Base-by-base conservation (phyloP, 2,329 filamentous ascomycete species). In the Aspergillus novoparasiticus region DNA sequence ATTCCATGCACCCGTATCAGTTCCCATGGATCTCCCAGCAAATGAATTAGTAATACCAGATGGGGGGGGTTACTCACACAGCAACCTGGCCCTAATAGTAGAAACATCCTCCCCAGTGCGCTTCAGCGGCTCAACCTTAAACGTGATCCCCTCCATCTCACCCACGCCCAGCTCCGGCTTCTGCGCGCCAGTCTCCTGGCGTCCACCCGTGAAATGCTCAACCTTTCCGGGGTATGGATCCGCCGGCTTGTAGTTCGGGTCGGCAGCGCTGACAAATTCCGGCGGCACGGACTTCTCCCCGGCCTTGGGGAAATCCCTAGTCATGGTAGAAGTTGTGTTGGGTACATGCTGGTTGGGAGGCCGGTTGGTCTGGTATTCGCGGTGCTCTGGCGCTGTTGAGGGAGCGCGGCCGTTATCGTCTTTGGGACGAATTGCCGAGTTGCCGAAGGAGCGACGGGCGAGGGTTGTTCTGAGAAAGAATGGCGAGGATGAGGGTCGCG, bases 111-210 rank as follows among this genome's bases (percentile, higher is more conserved):
- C 95, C 72, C 93, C 93, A 10, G 86, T 86, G 57, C 95, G 87
- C 65, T 91, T 88, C 69, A 98, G 80, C n/a, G 95, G 95, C 84
- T 96, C 92, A 73, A 98, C 89, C 77, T 88, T 91, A 81, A 98
- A 97, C 63, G 87, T 86, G 66, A 90, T 91, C 69, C 93, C 93
- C 76, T 96, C 89, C 73, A 97, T 88, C 83, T 97, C 93, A 74
- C 93, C 93, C 72, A 95, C 91, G 51, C 83, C 88, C 64, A 96
- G 85, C 70, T 97, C 92, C 64, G 84, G 79, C 73, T 86, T 86
- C 68, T 72, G 79, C 72, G 84, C 79, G 3, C 80, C 79, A 53
- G 78, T 79, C 60, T 81, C 76, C 75, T 89, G 87, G 14, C 85
- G 86, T 54, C 86, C 87, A 34, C 88, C 88, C 0, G 87, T 90